Percentiles rank a stretch among this genome's conserved stretches.
phyloP scores from a whole-genome alignment of 2,329 filamentous ascomycete species.

The Pseudocercospora cruenta region DNA sequence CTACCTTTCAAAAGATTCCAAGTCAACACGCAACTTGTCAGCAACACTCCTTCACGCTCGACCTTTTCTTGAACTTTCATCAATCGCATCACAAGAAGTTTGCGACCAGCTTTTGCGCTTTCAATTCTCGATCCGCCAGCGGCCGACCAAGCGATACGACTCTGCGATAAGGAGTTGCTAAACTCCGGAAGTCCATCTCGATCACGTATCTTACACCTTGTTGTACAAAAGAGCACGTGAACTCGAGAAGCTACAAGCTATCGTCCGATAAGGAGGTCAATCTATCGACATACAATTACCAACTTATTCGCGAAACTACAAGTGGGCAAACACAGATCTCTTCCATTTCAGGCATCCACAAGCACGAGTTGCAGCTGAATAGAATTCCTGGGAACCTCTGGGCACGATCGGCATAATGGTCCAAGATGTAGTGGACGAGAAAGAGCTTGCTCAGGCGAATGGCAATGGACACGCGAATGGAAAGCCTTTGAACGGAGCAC shows the following conservation, averaged over 20 bases:
- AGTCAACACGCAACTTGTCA: background rate
- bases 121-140: background rate
- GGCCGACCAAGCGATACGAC: background rate
- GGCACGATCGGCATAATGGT: constrained; percentile 22
- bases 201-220: constrained; percentile 5
- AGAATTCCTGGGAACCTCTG: background rate
- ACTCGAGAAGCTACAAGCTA: background rate
- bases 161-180: constrained; percentile 4
- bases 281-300: background rate
- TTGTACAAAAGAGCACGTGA: constrained; percentile 10
- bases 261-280: background rate
- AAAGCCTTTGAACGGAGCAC: constrained; percentile 28
- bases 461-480: constrained; percentile 25
- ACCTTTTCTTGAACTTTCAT: background rate
- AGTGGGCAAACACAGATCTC: background rate
- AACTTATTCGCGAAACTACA: background rate
- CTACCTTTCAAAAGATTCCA: background rate
- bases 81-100: background rate
- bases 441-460: constrained; percentile 22
- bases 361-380: background rate
- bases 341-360: background rate
- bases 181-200: constrained; percentile 1
- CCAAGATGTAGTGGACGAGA: constrained; percentile 30
- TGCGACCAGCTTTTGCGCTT: background rate
- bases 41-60: background rate